These are phyloP conservation scores for Fusarium tricinctum DNA, from an alignment of 2,329 filamentous ascomycete species.

Conservation along the genomic window DNA sequence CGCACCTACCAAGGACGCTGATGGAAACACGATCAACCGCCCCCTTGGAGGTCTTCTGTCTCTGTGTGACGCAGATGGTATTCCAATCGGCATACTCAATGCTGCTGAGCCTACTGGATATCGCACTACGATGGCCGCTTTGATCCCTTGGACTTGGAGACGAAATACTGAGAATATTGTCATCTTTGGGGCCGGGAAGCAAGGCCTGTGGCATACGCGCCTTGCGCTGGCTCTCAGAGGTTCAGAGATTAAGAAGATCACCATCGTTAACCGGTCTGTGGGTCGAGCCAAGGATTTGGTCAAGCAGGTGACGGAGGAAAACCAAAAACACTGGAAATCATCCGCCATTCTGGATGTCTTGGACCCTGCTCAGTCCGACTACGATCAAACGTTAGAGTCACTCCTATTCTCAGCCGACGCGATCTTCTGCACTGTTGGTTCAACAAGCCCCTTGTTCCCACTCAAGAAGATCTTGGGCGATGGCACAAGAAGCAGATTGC, in stretches of 20 bases:
- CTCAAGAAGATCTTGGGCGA: constrained; percentile 11
- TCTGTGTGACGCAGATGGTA: constrained; percentile 24
- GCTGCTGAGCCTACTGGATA: constrained; percentile 77
- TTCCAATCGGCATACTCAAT: constrained; percentile 67
- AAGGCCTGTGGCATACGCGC: constrained; percentile 80
- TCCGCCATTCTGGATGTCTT: constrained; percentile 6
- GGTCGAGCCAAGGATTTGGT: constrained; percentile 18
- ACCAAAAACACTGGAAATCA: constrained; percentile 39
- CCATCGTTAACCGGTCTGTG: constrained; percentile 51
- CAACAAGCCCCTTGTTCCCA: constrained; percentile 34
- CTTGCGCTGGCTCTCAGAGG: constrained; percentile 70
- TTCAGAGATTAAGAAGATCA: constrained; percentile 46
- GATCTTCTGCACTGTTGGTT: constrained; percentile 42
- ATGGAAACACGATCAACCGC: background rate
- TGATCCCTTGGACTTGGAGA: constrained; percentile 68
- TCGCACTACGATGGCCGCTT: constrained; percentile 73
- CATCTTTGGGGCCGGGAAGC: constrained; percentile 78
- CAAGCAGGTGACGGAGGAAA: constrained; percentile 22
- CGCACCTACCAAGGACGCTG: constrained; percentile 4
- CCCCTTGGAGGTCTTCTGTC: constrained; percentile 33
- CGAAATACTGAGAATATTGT: constrained; percentile 63
- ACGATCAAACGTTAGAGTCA: constrained; percentile 2
- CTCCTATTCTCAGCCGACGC: constrained; percentile 19
- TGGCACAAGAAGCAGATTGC: constrained; percentile 9
- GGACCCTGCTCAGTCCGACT: constrained; percentile 22